phyloP scores from a whole-genome alignment of 352 stramenopile genomes.

The Phytophthora pseudosyringae region DNA sequence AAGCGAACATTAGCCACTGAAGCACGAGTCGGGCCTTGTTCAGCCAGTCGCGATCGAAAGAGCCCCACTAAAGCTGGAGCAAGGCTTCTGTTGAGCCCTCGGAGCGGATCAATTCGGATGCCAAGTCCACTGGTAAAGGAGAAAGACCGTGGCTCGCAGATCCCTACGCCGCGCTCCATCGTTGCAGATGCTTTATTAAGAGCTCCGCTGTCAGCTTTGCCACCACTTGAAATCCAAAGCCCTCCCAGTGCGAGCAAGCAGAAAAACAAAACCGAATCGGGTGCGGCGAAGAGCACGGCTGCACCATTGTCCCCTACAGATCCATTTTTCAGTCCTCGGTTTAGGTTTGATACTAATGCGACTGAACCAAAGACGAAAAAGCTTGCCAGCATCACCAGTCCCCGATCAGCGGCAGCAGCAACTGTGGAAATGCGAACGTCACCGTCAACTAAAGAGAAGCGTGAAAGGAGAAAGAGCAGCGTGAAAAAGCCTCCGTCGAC shows the following conservation, averaged over 20 bases:
- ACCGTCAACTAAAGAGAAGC: slow-evolving; percentile 12
- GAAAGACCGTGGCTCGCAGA: slow-evolving; percentile 31
- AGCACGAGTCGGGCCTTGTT: slow-evolving; percentile 26
- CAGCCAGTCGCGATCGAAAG: slow-evolving; percentile 22
- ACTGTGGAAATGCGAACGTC: slow-evolving; percentile 5
- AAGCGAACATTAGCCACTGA: slow-evolving; percentile 59
- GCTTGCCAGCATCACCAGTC: slow-evolving; percentile 5
- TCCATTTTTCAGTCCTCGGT: slow-evolving; percentile 74
- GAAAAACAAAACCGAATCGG: slow-evolving; percentile 12
- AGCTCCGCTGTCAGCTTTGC: slow-evolving; percentile 45
- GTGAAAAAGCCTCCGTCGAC: slow-evolving; percentile 18
- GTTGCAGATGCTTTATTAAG: slow-evolving; percentile 59
- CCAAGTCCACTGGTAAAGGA: slow-evolving; percentile 58
- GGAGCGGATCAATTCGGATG: slow-evolving; percentile 40
- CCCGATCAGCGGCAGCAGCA: background rate
- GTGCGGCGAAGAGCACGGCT: slow-evolving; percentile 5
- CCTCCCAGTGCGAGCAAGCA: slow-evolving; percentile 21
- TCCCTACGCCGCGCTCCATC: slow-evolving; percentile 61
- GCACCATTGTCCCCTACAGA: slow-evolving; percentile 48
- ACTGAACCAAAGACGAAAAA: slow-evolving; percentile 15
- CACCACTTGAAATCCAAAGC: slow-evolving; percentile 36
- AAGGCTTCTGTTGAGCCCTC: slow-evolving; percentile 48
- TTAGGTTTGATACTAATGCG: slow-evolving; percentile 48
- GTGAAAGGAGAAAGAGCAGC: slow-evolving; percentile 31
- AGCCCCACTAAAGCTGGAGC: slow-evolving; percentile 37